Evolutionary conservation across 192 early-diverging fungal genomes (phyloP), one percentile per base, ranked within the genome.

Genomic region (Entomortierella parvispora): DNA sequence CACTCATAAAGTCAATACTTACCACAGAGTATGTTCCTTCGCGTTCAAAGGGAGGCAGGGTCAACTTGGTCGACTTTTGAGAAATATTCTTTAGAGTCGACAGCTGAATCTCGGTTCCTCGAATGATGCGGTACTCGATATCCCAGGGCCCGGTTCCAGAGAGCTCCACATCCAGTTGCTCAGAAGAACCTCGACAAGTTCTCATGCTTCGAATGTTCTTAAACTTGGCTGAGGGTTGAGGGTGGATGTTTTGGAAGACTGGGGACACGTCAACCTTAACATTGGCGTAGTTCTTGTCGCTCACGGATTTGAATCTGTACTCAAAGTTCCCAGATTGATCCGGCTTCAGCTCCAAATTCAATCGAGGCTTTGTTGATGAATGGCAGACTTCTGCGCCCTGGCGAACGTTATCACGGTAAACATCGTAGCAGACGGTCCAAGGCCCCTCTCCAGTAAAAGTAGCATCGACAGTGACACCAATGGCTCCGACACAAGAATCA

Each of bases 381-480:
- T 65, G 57, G 20, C 71, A 75, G 48, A 65, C 64, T 10, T 72
- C 42, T 26, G 18, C 37, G 11, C 14, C 32, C 25, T 51, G 8
- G 18, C 45, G 57, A 0, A 26, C 49, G 37, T 56, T 62, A 42
- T 75, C 65, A 7, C 62, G 62, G 47, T 18, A 48, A 25, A 75
- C 63, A 26, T 75, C 63, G 29, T 54, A 75, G 33, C 71, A 75
- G n/a, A 75, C 71, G 10, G 59, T 50, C 71, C 71, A 75, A 7
- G 71, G 71, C 15, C 57, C 71, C n/a, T 75, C 71, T 17, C 71
- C 71, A n/a, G 71, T 75, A 29, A 75, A 75, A 5, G 71, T 75
- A 7, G 71, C 71, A 23, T 63, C 71, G 25, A 75, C 61, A 0
- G 71, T 61, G 18, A 75, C 71, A 47, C 71, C 71, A 33, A 75